phyloP scores from a whole-genome alignment of 345 rosid genomes.

The Crucihimalaya himalaica region DNA sequence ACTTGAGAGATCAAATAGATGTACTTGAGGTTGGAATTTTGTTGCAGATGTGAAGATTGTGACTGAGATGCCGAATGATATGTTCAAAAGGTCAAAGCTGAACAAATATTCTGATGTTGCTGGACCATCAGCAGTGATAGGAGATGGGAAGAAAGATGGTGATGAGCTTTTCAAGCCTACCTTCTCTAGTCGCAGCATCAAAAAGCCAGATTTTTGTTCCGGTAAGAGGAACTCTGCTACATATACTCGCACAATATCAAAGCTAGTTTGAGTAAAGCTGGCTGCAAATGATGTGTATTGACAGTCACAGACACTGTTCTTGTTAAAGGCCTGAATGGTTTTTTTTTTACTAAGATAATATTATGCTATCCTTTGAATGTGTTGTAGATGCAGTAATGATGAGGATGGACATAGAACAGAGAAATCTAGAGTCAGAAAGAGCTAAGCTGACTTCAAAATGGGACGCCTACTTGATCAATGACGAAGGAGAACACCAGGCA shows the following conservation, averaged over 20 bases:
- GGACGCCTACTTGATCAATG: constrained; percentile 45
- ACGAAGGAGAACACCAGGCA: constrained; percentile 14
- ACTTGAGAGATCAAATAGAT: constrained; percentile 21
- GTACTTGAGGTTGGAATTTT: neutral
- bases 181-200: constrained; percentile 36
- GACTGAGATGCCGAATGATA: constrained; percentile 49
- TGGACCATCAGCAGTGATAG: neutral
- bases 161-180: constrained; percentile 37
- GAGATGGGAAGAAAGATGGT: neutral
- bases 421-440: neutral
- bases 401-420: constrained; percentile 9
- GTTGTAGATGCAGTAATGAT: constrained; percentile 14
- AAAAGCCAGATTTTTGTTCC: neutral
- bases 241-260: neutral
- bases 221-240: neutral
- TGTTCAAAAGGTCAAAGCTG: constrained; percentile 61
- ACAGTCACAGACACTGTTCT: neutral
- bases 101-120: constrained; percentile 25
- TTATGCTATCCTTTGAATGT: neutral
- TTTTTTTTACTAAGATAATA: neutral
- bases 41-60: constrained; percentile 48
- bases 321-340: neutral
- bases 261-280: neutral
- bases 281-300: neutral
- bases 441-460: constrained; percentile 46